Evolutionary conservation across 1,139 yeast species (phyloP).

Genomic region (Protomyces inundatus): DNA sequence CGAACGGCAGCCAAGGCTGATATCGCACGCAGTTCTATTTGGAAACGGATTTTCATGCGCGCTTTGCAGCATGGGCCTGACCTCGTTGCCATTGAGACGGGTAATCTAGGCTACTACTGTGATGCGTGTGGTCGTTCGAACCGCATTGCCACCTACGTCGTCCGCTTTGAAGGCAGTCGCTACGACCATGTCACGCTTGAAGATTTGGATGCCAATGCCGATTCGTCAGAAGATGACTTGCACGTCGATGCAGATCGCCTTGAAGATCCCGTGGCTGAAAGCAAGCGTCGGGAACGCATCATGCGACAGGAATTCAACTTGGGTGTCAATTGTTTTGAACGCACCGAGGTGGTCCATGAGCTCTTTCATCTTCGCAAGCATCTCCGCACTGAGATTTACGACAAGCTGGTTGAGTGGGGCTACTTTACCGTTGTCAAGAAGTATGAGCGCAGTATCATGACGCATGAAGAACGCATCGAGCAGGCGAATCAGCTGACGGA

Average conservation of each 20-base stretch:
- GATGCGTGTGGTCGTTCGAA: slow-evolving; percentile 21
- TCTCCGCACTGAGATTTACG: slow-evolving; percentile 10
- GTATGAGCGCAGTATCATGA: slow-evolving; percentile 1
- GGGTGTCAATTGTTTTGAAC: slow-evolving; percentile 19
- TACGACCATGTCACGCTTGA: slow-evolving; percentile 23
- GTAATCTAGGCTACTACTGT: slow-evolving; percentile 20
- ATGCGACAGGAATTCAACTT: slow-evolving; percentile 18
- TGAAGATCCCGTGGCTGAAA: slow-evolving; percentile 8
- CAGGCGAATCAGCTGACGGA: slow-evolving; percentile 15
- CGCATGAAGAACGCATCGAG: slow-evolving; percentile 9
- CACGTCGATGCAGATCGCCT: slow-evolving; percentile 10
- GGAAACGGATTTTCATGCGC: slow-evolving; percentile 9
- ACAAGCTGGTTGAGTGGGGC: slow-evolving; percentile 2
- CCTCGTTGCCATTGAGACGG: slow-evolving; percentile 14
- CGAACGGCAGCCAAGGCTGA: slow-evolving; percentile 18
- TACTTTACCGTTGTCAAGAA: slow-evolving; percentile 11
- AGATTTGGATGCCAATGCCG: slow-evolving; percentile 11
- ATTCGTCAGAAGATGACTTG: slow-evolving; percentile 18
- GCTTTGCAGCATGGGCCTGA: slow-evolving; percentile 19
- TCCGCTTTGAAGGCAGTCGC: slow-evolving; percentile 16
- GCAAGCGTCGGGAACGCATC: slow-evolving; percentile 5
- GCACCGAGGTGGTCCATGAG: slow-evolving; percentile 12
- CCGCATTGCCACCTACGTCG: slow-evolving; percentile 17
- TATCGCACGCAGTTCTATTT: slow-evolving; percentile 11
- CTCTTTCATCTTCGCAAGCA: slow-evolving; percentile 20